A percentile compares a stretch with the other conserved stretches of the same genome.
Evolutionary conservation across 2,329 filamentous ascomycete species (phyloP).

Genomic region (Scolecobasidium constrictum): DNA sequence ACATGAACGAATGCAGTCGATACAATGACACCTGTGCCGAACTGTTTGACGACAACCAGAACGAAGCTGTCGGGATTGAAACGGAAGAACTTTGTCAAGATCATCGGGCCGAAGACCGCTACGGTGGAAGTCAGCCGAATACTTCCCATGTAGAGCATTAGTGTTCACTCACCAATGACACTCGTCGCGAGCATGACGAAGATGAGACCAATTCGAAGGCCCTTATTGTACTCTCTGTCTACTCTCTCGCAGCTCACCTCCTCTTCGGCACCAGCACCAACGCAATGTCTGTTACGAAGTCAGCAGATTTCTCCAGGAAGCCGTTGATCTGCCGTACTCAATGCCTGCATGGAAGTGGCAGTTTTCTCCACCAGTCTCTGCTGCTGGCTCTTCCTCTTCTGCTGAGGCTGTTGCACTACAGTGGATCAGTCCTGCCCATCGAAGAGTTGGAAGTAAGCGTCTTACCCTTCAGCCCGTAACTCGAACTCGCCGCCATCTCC

Average conservation of each 20-base stretch:
- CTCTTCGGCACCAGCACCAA: no score
- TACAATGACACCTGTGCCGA: constrained; percentile 62
- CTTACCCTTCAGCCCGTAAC: constrained; percentile 35
- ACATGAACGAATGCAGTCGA: constrained; percentile 54
- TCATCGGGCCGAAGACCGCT: not conserved
- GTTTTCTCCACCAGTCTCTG: constrained; percentile 25
- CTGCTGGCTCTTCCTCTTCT: constrained; percentile 15
- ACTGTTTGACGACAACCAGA: constrained; percentile 32
- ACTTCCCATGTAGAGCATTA: not conserved
- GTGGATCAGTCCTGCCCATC: no score
- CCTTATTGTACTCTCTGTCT: no score
- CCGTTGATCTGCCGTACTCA: no score
- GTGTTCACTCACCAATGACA: not conserved
- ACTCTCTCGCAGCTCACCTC: no score
- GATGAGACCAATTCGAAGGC: not conserved
- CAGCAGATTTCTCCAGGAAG: no score
- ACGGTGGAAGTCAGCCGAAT: not conserved
- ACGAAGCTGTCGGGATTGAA: not conserved
- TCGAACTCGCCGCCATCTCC: constrained; percentile 50
- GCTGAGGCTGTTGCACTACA: no score
- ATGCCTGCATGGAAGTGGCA: constrained; percentile 70
- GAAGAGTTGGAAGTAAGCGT: no score
- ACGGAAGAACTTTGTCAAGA: not conserved
- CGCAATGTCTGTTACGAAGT: no score
- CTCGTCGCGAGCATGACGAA: constrained; percentile 6